Evolutionary conservation across 371 early-diverging fungal genomes (phyloP).

Genomic region (Haplosporangium sp.): DNA sequence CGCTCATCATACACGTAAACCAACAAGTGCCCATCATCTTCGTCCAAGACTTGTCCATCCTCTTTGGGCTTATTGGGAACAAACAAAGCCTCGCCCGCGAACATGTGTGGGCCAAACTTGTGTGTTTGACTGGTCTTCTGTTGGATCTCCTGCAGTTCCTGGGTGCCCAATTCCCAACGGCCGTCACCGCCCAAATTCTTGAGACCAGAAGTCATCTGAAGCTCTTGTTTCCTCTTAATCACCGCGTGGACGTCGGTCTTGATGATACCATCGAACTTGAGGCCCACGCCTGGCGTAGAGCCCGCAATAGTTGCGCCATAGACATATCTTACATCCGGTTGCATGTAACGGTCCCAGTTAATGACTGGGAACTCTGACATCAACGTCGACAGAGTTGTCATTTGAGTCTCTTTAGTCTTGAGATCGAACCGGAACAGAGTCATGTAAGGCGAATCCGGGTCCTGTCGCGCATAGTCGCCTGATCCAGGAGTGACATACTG

Average conservation of each 20-base stretch:
- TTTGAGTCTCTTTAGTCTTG: slow-evolving; percentile 30
- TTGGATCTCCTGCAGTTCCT: slow-evolving; percentile 16
- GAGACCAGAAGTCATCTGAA: background rate
- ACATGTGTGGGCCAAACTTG: slow-evolving; percentile 10
- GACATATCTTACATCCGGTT: slow-evolving; percentile 22
- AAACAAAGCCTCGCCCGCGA: slow-evolving; percentile 34
- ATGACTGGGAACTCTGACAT: slow-evolving; percentile 33
- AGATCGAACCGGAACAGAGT: slow-evolving; percentile 48
- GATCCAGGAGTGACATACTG: slow-evolving; percentile 23
- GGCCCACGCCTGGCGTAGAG: slow-evolving; percentile 5
- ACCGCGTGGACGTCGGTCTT: slow-evolving; percentile 32
- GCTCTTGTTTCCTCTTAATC: slow-evolving; percentile 14
- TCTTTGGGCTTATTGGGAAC: slow-evolving; percentile 21
- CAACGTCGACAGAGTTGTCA: slow-evolving; percentile 25
- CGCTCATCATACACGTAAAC: slow-evolving; percentile 45
- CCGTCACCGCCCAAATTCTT: slow-evolving; percentile 28
- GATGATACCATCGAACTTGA: slow-evolving; percentile 27
- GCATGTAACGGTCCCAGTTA: slow-evolving; percentile 29
- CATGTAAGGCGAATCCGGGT: slow-evolving; percentile 41
- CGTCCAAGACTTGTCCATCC: slow-evolving; percentile 27
- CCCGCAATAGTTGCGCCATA: slow-evolving; percentile 26
- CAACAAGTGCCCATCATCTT: slow-evolving; percentile 41
- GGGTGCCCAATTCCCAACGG: slow-evolving; percentile 33
- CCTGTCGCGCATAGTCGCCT: slow-evolving; percentile 25
- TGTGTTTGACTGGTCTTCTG: slow-evolving; percentile 7